Evolutionary conservation across 768 basidiomycete species (phyloP).

Genomic region (Tricholoma flavovirens): DNA sequence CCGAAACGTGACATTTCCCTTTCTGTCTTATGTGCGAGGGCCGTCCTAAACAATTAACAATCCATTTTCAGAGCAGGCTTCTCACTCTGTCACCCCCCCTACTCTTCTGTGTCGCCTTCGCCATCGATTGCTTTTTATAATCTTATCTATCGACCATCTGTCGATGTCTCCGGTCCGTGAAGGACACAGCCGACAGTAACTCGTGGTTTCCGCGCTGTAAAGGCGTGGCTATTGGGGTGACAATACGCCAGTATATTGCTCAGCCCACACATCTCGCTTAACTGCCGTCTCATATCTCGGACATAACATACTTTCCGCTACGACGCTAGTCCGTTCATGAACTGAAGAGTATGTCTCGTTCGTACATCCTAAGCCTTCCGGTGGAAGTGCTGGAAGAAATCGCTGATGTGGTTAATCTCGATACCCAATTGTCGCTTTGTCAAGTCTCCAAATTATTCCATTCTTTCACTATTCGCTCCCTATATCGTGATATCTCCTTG

Average conservation of each 20-base stretch:
- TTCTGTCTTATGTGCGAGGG: not conserved
- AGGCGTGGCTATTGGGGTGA: conserved; percentile 4
- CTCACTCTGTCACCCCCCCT: not conserved
- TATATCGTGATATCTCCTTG: conserved; percentile 30
- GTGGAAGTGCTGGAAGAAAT: conserved; percentile 31
- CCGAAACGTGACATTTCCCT: conserved; percentile 2
- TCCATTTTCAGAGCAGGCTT: not conserved
- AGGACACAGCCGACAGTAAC: conserved; percentile 9
- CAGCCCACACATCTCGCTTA: not conserved
- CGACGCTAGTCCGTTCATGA: conserved; percentile 1
- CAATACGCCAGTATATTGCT: not conserved
- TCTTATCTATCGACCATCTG: conserved; percentile 5
- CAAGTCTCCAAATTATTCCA: conserved; percentile 29
- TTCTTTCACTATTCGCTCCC: conserved; percentile 24
- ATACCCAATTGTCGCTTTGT: conserved; percentile 26
- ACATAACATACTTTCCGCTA: not conserved
- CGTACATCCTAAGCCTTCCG: conserved; percentile 23
- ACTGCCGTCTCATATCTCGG: not conserved
- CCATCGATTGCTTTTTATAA: not conserved
- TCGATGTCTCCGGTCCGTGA: conserved; percentile 1
- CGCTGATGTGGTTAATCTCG: conserved; percentile 22
- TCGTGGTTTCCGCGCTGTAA: conserved; percentile 16
- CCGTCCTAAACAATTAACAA: not conserved
- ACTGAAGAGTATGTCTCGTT: conserved; percentile 5
- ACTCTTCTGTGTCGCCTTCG: not conserved